Evolutionary conservation across 164 flowering plant species (phyloP).

Genomic region (Chimonanthus praecox): DNA sequence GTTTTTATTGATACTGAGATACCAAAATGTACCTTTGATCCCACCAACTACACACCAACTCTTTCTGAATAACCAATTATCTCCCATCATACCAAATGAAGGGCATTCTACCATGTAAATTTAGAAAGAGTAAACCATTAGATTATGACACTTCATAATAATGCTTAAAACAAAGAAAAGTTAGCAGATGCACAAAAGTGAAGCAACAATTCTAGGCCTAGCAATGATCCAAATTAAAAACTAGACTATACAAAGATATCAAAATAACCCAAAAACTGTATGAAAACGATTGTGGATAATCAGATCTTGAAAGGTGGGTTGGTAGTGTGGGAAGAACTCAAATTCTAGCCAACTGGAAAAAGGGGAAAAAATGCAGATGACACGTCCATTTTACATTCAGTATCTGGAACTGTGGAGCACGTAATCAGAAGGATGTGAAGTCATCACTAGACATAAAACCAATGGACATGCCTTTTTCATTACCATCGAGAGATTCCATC

Average conservation of each 20-base stretch:
- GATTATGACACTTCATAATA: not conserved
- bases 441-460: conserved; percentile 30
- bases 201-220: not conserved
- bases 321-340: not conserved
- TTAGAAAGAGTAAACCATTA: not conserved
- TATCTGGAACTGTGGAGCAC: not conserved
- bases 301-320: not conserved
- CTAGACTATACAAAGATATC: conserved; percentile 2
- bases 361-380: not conserved
- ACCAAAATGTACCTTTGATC: not conserved
- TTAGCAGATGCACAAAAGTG: conserved; percentile 9
- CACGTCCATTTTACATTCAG: not conserved
- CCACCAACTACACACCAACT: not conserved
- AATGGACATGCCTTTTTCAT: conserved; percentile 19
- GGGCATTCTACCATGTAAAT: not conserved
- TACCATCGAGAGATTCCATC: conserved; percentile 46
- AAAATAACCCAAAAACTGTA: not conserved
- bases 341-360: not conserved
- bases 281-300: not conserved
- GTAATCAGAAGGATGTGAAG: conserved; percentile 28
- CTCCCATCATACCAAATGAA: not conserved
- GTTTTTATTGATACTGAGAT: not conserved
- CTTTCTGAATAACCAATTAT: not conserved
- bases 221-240: not conserved
- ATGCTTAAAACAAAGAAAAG: conserved; percentile 1